Base-by-base conservation (phyloP, 2,329 filamentous ascomycete genomes). In the Coniochaeta sp. region DNA sequence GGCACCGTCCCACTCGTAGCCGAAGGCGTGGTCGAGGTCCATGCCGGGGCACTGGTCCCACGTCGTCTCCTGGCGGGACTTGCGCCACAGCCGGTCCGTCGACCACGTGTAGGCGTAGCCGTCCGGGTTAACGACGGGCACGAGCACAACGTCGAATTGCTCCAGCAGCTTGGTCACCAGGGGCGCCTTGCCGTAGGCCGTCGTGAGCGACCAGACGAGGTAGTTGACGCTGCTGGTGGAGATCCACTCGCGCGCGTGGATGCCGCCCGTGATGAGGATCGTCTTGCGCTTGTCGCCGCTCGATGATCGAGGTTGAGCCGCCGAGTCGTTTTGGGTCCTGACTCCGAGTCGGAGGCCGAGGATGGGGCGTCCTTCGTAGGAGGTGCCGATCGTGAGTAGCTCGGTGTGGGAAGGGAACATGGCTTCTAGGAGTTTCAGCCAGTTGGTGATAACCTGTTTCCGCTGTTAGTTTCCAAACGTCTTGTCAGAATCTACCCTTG, bases 201-300 rank as follows among this genome's bases (percentile, higher is more conserved):
- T 91, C 61, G 96, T 88, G 47, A 97, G 77, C 14, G 83, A 88
- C 81, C 94, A 96, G 9, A 92, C 90, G 27, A 96, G 73, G 61
- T 95, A 97, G 61, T 87, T 95, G 50, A 95, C 89, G 0, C 91
- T 95, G 61, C 86, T 94, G 1, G 87, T 91, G 46, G 90, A 89
- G 58, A 99, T 95, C 94, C 94, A 99, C 74, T 99, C 94, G 32
- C 94, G 82, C 3, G 91, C 92, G 67, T 97, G 94, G n/a, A 88
- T 77, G 48, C 92, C 92, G 51, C 90, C 94, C 4, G 85, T 85
- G 18, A 99, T 75, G 49, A 61, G 56, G 14, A 68, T 65, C 2
- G 65, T 65, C 54, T 67, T 64, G 31, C 56, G 57, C 35, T 16
- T 51, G 31, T 49, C 40, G 8, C 31, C 30, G n/a, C n/a, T n/a